Base-by-base conservation (phyloP, 2,329 filamentous ascomycete species). In the Nakataea oryzae region DNA sequence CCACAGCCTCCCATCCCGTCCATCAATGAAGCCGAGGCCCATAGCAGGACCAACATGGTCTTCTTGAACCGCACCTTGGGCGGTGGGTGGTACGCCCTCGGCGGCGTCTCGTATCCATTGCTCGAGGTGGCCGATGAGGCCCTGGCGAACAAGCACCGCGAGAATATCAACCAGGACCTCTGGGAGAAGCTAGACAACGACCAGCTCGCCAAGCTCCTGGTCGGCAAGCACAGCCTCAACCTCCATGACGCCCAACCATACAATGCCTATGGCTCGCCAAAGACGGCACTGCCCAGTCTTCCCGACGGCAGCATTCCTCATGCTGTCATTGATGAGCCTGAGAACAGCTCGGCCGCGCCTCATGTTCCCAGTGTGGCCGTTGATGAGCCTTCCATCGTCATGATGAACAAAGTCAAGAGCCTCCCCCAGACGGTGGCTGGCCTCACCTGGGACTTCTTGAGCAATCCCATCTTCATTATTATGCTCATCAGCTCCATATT, bases 71-170 rank as follows among this genome's bases (percentile, higher is more conserved):
- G 88, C 67, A 97, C 93, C 1, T 85, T 89, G 62, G 79, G 81
- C n/a, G 93, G 93, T 32, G 89, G 90, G 64, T 97, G 93, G 92
- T 99, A 93, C 73, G 95, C 93, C 34, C 82, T 97, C 75, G 97
- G 93, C 1, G 93, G 96, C 63, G 82, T 81, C 54, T 86, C 86
- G 11, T 97, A 97, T 68, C 95, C 95, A 3, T 81, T 93, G 12
- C 91, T 96, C 30, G 88, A 61, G 14, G 24, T 56, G n/a, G 54
- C 59, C 30, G 55, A n/a, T 4, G 58, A 61, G 54, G 50, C 59
- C 3, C 9, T 54, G 26, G 59, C 50, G 34, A 55, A 29, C 50
- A 60, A 60, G 47, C 41, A 60, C 21, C 59, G 59, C n/a, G 47
- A 34, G 17, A 29, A 24, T 4, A 60, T 60, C 29, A 50, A 54